Evolutionary conservation across 2,329 filamentous ascomycete genomes (phyloP).

Genomic region (Colletotrichum siamense): DNA sequence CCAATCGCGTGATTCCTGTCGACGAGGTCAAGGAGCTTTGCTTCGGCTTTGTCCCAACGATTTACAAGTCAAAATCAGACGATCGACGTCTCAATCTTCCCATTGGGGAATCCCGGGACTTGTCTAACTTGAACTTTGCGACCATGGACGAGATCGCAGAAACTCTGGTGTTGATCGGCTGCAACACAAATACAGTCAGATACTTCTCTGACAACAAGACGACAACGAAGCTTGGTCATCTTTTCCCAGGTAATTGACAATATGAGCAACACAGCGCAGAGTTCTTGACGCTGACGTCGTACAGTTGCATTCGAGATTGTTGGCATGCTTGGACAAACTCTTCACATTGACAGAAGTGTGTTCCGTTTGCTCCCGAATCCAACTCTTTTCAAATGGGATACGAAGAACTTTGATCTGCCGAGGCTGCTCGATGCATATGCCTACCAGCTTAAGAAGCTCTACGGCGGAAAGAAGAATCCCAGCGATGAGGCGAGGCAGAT

Average conservation of each 20-base stretch:
- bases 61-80: conserved; percentile 50
- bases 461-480: not conserved
- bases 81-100: conserved; percentile 41
- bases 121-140: conserved; percentile 52
- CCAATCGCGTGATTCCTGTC: conserved; percentile 58
- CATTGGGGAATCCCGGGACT: conserved; percentile 45
- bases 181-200: conserved; percentile 51
- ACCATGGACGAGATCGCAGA: conserved; percentile 55
- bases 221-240: too few species aligned
- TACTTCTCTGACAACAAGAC: too few species aligned
- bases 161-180: conserved; percentile 58
- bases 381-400: conserved; percentile 60
- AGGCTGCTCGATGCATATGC: conserved; percentile 46
- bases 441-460: conserved; percentile 27
- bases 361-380: conserved; percentile 64
- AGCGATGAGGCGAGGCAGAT: conserved; percentile 25
- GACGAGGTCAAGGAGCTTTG: conserved; percentile 60
- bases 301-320: conserved; percentile 63
- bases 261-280: too few species aligned
- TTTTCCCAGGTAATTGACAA: too few species aligned
- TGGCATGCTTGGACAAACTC: conserved; percentile 59
- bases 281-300: too few species aligned
- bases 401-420: conserved; percentile 48
- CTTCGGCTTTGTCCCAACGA: conserved; percentile 61
- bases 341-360: conserved; percentile 54